phyloP scores from a whole-genome alignment of 148 eudicot genomes.

The Vaccinium macrocarpon region DNA sequence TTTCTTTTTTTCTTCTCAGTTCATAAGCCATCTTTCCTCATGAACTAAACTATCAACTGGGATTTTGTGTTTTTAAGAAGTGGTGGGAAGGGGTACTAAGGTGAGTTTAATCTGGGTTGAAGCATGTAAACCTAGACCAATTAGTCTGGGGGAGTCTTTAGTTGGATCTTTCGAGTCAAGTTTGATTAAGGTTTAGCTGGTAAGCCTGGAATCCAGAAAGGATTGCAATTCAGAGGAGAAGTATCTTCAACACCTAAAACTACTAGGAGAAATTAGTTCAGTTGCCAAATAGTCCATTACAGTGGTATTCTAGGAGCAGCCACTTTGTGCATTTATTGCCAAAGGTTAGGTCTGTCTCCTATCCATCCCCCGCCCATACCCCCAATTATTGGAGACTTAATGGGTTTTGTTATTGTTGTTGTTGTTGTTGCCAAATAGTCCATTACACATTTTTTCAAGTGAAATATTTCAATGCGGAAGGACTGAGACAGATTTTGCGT shows the following conservation, averaged over 20 bases:
- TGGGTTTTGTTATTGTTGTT: no score
- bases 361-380: no score
- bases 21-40: neutral
- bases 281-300: neutral
- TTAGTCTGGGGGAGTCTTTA: neutral
- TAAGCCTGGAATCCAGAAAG: neutral
- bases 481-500: neutral
- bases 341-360: no score
- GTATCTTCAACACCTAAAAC: neutral
- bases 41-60: neutral
- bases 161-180: neutral
- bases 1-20: neutral
- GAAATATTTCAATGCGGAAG: neutral
- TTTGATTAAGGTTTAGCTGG: neutral
- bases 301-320: no score
- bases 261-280: neutral
- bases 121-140: neutral
- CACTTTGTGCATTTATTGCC: no score
- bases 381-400: no score
- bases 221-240: conserved; percentile 1
- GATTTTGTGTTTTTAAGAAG: neutral
- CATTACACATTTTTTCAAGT: neutral
- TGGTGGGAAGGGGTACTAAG: neutral
- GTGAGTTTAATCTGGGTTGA: neutral
- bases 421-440: neutral